phyloP scores from a whole-genome alignment of 805 yeast species.

The Lachancea kluyveri region DNA sequence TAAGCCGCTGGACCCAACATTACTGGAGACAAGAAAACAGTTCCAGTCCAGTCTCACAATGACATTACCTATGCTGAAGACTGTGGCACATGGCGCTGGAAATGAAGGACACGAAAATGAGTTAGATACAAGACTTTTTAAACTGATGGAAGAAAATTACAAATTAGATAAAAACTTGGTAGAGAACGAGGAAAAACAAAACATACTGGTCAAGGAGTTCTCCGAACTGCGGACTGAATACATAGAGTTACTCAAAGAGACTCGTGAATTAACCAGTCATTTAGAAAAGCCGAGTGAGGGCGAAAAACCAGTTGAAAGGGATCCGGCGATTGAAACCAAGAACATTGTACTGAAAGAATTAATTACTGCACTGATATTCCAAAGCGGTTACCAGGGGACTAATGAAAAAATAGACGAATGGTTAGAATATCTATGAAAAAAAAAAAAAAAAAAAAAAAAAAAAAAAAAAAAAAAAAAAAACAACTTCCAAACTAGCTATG shows the following conservation, averaged over 20 bases:
- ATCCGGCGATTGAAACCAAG: too few species aligned
- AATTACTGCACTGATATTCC: constrained; percentile 3
- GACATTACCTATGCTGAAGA: constrained; percentile 4
- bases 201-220: not conserved
- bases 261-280: not conserved
- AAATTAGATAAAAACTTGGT: constrained; percentile 13
- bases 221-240: not conserved
- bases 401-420: constrained; percentile 3
- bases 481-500: too few species aligned
- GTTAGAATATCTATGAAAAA: constrained; percentile 1
- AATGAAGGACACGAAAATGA: not conserved
- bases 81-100: too few species aligned
- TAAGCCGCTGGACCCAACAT: constrained; percentile 3
- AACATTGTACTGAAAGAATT: constrained; percentile 5
- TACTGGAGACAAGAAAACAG: constrained; percentile 4
- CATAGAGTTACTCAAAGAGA: not conserved
- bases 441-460: too few species aligned
- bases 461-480: too few species aligned
- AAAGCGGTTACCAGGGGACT: constrained; percentile 8
- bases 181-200: constrained; percentile 3
- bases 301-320: not conserved
- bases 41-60: constrained; percentile 7
- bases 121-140: constrained; percentile 4
- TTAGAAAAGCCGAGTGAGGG: not conserved
- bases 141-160: constrained; percentile 15